These are phyloP conservation scores for Claviceps humidiphila DNA, from an alignment of 2,329 filamentous ascomycete species.

Conservation along the genomic window DNA sequence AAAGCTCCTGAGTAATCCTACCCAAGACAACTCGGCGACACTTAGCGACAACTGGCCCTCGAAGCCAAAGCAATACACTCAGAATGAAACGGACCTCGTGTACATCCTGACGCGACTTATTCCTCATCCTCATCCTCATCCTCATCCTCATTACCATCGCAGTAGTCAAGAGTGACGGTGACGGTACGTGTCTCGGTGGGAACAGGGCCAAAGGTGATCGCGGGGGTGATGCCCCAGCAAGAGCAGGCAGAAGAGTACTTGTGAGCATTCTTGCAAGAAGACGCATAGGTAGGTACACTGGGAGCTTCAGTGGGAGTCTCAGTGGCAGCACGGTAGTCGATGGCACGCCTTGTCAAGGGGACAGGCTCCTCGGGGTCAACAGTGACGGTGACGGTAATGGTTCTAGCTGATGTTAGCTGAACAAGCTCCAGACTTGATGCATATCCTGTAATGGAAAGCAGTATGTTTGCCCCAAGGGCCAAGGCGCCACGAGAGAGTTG, in stretches of 20 bases:
- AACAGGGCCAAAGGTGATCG: constrained; percentile 23
- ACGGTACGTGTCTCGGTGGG: constrained; percentile 28
- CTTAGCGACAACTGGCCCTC: neutral
- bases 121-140: neutral
- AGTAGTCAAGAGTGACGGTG: constrained; percentile 28
- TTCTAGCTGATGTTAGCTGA: constrained; percentile 9
- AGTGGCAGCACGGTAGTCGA: constrained; percentile 19
- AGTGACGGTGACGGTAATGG: constrained; percentile 25
- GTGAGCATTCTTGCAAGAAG: constrained; percentile 19
- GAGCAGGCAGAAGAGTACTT: constrained; percentile 29
- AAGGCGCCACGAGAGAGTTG: neutral
- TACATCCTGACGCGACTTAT: neutral
- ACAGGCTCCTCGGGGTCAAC: constrained; percentile 19
- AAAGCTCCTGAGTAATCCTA: neutral
- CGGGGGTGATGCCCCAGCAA: constrained; percentile 30
- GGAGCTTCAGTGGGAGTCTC: constrained; percentile 14
- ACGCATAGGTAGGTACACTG: constrained; percentile 26
- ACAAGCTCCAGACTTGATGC: neutral
- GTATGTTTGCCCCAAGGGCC: neutral
- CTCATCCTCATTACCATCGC: constrained; percentile 21
- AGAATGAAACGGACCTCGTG: neutral
- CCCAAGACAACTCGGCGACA: neutral
- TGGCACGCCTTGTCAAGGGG: constrained; percentile 16
- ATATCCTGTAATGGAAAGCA: neutral
- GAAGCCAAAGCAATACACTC: neutral